Evolutionary conservation across 257 asterid genomes (phyloP), one percentile per base, ranked within the genome.

Genomic region (Voacanga thouarsii): DNA sequence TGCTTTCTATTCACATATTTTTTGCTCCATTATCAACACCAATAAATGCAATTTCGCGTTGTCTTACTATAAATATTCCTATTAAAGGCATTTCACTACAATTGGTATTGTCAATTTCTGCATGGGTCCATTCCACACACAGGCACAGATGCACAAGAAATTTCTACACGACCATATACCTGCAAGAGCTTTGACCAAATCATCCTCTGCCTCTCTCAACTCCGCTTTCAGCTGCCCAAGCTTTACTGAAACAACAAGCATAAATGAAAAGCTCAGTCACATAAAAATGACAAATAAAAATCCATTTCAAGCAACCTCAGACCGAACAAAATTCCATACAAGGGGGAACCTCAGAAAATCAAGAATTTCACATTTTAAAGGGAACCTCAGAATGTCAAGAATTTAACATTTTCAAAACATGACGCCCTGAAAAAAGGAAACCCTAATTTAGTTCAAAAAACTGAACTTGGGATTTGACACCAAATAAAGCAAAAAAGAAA

Each of bases 101-200:
- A 60, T 10, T 60, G 39, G 16, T 26, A 60, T 24, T 24, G 39
- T 60, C 67, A 60, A 33, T 60, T 60, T 26, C 6, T 24, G 6
- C 2, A 26, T 24, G 37, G 10, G 24, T 24, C 33, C 67, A 60
- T 50, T 47, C 60, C 45, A 51, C 12, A 12, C 11, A 24, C 16
- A 0, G 39, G 53, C 63, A 43, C 39, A 43, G n/a, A 47, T 65
- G 44, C 16, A 45, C 55, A 21, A 55, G 30, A 47, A 6, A 74
- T 55, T 55, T 26, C 60, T 18, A 66, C 24, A 59, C 9, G 74
- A 37, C 59, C 53, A 18, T 49, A 76, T 86, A 95, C 98, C 98
- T 78, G 97, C 89, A 81, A 92, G 94, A 74, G 97, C 88, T 82
- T 92, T 91, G 71, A 93, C 94, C 85, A 95, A 79, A 79, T 67